Evolutionary conservation across 1,284 basidiomycete species (phyloP).

Genomic region (Cutaneotrichosporon cutaneum): DNA sequence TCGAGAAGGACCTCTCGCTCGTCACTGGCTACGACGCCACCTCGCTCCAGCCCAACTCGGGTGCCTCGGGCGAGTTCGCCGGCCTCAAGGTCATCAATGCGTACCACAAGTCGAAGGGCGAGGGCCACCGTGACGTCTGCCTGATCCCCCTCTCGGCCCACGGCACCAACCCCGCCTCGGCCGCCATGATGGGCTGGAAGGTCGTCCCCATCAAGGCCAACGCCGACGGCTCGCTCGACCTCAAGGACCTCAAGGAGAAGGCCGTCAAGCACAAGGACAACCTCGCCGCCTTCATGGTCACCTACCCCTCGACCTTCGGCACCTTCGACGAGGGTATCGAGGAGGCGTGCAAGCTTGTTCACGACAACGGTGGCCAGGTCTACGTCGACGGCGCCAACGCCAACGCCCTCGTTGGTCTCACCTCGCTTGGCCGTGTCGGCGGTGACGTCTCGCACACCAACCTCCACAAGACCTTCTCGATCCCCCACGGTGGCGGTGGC

Average conservation of each 20-base stretch:
- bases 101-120: constrained; percentile 84
- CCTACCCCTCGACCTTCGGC: constrained; percentile 94
- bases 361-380: constrained; percentile 93
- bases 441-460: constrained; percentile 98
- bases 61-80: constrained; percentile 92
- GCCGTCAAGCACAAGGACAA: constrained; percentile 88
- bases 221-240: constrained; percentile 81
- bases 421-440: constrained; percentile 91
- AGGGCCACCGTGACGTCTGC: constrained; percentile 85
- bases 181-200: constrained; percentile 94
- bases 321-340: constrained; percentile 93
- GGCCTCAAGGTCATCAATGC: constrained; percentile 90
- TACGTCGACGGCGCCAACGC: constrained; percentile 96
- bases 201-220: constrained; percentile 91
- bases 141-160: constrained; percentile 94
- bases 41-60: constrained; percentile 95
- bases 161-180: constrained; percentile 93
- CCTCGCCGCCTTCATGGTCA: constrained; percentile 96
- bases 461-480: constrained; percentile 74
- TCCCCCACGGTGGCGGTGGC: constrained; percentile 93
- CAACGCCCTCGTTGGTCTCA: constrained; percentile 93
- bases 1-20: constrained; percentile 84
- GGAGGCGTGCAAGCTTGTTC: constrained; percentile 90
- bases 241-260: constrained; percentile 80
- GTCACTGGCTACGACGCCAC: constrained; percentile 95